These are phyloP conservation scores for Crassisporium funariophilum DNA, from an alignment of 768 basidiomycete species.

Conservation along the genomic window DNA sequence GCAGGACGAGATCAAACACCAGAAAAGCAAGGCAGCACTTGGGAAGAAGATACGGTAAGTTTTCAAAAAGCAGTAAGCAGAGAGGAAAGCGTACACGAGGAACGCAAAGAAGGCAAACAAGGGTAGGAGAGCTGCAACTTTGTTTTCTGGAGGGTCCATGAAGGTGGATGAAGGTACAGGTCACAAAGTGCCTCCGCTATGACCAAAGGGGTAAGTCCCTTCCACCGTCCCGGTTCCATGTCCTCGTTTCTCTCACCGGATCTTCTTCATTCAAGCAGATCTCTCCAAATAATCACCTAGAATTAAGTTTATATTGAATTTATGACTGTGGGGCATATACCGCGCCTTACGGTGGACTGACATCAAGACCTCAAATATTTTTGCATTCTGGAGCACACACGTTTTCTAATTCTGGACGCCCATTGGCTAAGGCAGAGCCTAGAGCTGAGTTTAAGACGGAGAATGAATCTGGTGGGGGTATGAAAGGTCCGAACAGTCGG, in stretches of 20 bases:
- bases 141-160: constrained; percentile 20
- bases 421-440: background rate
- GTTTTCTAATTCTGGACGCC: constrained; percentile 5
- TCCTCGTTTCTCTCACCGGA: constrained; percentile 11
- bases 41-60: constrained; percentile 2
- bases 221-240: constrained; percentile 20
- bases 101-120: constrained; percentile 49
- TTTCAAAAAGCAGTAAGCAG: constrained; percentile 1
- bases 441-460: constrained; percentile 24
- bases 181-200: constrained; percentile 1
- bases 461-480: constrained; percentile 19
- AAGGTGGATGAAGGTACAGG: constrained; percentile 9
- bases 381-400: background rate
- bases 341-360: too few species aligned
- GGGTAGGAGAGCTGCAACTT: constrained; percentile 36
- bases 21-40: constrained; percentile 48
- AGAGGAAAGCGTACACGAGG: constrained; percentile 44
- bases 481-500: constrained; percentile 4
- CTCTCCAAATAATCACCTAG: background rate
- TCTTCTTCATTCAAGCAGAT: background rate
- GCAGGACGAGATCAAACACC: constrained; percentile 73
- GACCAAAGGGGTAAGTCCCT: too few species aligned
- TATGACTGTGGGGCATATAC: too few species aligned
- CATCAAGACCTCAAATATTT: background rate
- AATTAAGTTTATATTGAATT: too few species aligned